Base-by-base conservation (phyloP, 2,329 filamentous ascomycete genomes). In the Trichoderma asperellum region DNA sequence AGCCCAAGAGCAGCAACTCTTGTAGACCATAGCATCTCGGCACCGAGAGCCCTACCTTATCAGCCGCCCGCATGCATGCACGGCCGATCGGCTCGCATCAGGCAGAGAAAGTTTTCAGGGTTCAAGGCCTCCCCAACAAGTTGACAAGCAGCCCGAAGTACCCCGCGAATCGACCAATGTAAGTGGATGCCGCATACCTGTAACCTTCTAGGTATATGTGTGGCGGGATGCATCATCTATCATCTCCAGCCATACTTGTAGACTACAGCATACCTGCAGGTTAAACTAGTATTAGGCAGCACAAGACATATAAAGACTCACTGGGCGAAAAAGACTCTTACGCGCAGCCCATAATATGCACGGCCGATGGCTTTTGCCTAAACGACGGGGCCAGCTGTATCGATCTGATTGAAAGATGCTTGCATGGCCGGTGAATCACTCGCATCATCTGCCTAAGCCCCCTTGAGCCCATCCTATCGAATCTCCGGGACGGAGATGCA, bases 361-460 rank as follows among this genome's bases (percentile, higher is more conserved):
- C 35, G 18, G 27, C 29, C 11, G 16, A 16, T 16, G 47, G 60
- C 60, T 64, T 66, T 58, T 67, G 64, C 64, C 64, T 67, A 59
- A 67, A 57, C 53, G 18, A 65, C 37, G 29, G 52, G 43, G 52
- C 61, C 64, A 67, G 64, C 64, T 67, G 64, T 58, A 58, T 59
- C 27, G 12, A 21, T 59, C 64, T 67, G 55, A 59, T 67, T 52
- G 64, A 67, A 37, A 49, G 40, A 59, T 21, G 14, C 4, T 21
- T 27, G n/a, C 35, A 27, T 29, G 21, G 53, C 49, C n/a, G 40
- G 64, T 43, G 40, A 52, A 40, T 43, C 55, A 59, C 64, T 32
- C 64, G 55, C 55, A 59, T 67, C 64, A 67, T 67, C 64, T 67
- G 64, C 64, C 64, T 34, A 56, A 64, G 61, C 52, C 61, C 34